Evolutionary conservation across 148 eudicot species (phyloP).

Genomic region (Rheum nobile): DNA sequence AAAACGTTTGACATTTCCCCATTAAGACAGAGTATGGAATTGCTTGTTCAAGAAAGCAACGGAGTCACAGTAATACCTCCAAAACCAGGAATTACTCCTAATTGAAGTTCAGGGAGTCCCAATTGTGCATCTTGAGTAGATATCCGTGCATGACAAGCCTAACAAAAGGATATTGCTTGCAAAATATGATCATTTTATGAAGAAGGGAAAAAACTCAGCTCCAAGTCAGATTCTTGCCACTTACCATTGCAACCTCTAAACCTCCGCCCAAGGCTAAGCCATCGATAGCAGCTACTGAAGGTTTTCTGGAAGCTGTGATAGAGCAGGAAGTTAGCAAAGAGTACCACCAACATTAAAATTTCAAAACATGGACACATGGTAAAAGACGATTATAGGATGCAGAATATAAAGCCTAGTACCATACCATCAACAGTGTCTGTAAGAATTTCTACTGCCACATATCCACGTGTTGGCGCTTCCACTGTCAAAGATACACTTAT

Average conservation of each 20-base stretch:
- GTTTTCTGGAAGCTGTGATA: conserved; percentile 66
- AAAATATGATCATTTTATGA: neutral
- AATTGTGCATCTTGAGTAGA: conserved; percentile 79
- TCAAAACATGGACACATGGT: neutral
- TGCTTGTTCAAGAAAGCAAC: neutral
- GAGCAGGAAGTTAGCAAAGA: conserved; percentile 3
- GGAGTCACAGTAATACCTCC: conserved; percentile 48
- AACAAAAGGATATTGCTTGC: neutral
- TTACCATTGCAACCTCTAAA: conserved; percentile 94
- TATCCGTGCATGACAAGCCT: conserved; percentile 96
- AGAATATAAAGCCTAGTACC: neutral
- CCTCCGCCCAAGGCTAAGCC: conserved; percentile 97
- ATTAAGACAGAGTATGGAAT: neutral
- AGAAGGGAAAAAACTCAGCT: neutral
- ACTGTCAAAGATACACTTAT: conserved; percentile 26
- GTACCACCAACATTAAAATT: neutral
- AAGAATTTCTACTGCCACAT: conserved; percentile 72
- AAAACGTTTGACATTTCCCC: neutral
- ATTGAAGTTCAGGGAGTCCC: conserved; percentile 96
- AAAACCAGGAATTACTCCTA: conserved; percentile 89
- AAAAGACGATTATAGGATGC: neutral
- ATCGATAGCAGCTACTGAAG: conserved; percentile 92
- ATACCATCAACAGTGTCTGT: conserved; percentile 78
- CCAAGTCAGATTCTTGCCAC: conserved; percentile 4
- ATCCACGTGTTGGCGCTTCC: conserved; percentile 57